These are phyloP conservation scores for Aspergillus affinis DNA, from an alignment of 495 filamentous ascomycete species.

Conservation along the genomic window DNA sequence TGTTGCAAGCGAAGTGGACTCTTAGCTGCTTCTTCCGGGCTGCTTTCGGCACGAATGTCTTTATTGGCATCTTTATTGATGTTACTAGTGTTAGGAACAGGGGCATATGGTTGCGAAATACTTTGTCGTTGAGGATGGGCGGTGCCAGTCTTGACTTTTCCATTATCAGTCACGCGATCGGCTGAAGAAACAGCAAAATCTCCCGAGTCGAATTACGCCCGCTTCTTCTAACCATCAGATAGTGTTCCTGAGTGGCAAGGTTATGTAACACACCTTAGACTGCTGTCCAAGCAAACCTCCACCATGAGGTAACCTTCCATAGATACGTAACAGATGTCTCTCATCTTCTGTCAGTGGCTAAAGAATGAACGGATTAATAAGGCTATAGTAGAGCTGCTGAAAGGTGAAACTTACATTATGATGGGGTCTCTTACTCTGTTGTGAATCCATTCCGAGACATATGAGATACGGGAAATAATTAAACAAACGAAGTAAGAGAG, in stretches of 20 bases:
- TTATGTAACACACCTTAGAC: constrained; percentile 7
- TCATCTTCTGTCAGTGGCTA: constrained; percentile 11
- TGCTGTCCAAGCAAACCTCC: constrained; percentile 12
- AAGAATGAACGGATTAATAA: neutral
- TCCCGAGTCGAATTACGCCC: constrained; percentile 32
- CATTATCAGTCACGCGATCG: constrained; percentile 24
- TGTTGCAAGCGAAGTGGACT: constrained; percentile 1
- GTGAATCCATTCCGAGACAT: neutral
- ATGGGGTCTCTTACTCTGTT: constrained; percentile 4
- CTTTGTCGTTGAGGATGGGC: constrained; percentile 27
- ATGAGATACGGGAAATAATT: neutral
- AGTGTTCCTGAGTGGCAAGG: neutral
- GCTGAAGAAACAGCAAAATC: constrained; percentile 31
- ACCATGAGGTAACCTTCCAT: constrained; percentile 14
- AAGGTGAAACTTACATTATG: neutral
- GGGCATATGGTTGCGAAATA: constrained; percentile 31
- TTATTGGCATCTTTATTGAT: constrained; percentile 26
- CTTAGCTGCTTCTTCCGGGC: neutral
- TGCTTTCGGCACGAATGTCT: constrained; percentile 7
- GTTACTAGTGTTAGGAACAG: constrained; percentile 27
- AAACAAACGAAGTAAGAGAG: neutral
- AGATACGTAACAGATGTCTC: constrained; percentile 10
- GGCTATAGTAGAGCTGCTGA: neutral
- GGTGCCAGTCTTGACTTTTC: constrained; percentile 27
- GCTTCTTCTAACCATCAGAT: constrained; percentile 16